Conservation (phyloP, 331 rosid species). For the Rhamnella rubrinervis region DNA sequence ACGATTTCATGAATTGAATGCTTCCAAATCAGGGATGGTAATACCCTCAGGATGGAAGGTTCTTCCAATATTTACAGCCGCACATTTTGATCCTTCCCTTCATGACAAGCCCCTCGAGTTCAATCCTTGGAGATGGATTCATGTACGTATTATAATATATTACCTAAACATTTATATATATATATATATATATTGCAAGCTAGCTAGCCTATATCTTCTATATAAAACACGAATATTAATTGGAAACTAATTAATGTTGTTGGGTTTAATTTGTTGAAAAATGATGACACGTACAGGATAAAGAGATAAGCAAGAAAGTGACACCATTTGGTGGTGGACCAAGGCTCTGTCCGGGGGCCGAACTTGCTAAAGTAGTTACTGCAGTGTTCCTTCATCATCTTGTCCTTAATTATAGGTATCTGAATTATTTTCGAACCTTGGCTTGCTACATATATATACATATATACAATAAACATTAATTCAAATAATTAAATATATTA, state of each 20-base stretch:
- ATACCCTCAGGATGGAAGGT: slow-evolving; percentile 85
- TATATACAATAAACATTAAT: background rate
- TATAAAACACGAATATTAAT: too few species aligned
- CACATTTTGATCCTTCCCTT: slow-evolving; percentile 55
- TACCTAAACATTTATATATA: too few species aligned
- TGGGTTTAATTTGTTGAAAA: background rate
- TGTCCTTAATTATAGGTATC: slow-evolving; percentile 72
- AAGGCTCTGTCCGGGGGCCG: slow-evolving; percentile 80
- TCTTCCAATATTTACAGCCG: slow-evolving; percentile 63
- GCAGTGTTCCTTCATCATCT: slow-evolving; percentile 78
- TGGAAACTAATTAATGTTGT: too few species aligned
- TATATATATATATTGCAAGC: too few species aligned
- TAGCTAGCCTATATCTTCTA: too few species aligned
- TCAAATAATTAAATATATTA: background rate
- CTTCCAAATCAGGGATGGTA: slow-evolving; percentile 38
- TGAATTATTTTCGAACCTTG: background rate
- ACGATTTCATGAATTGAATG: background rate
- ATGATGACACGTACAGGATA: slow-evolving; percentile 9
- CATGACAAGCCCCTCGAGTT: slow-evolving; percentile 58
- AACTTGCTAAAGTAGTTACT: slow-evolving; percentile 70
- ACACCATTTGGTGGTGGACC: slow-evolving; percentile 80
- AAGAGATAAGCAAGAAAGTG: slow-evolving; percentile 48
- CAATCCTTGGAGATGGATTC: slow-evolving; percentile 69
- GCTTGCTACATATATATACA: background rate
- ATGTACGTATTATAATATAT: slow-evolving; percentile 36